Evolutionary conservation across 176 grass and related monocot genomes (phyloP), one percentile per base, ranked within the genome.

Genomic region (Coix lacrymajobi): DNA sequence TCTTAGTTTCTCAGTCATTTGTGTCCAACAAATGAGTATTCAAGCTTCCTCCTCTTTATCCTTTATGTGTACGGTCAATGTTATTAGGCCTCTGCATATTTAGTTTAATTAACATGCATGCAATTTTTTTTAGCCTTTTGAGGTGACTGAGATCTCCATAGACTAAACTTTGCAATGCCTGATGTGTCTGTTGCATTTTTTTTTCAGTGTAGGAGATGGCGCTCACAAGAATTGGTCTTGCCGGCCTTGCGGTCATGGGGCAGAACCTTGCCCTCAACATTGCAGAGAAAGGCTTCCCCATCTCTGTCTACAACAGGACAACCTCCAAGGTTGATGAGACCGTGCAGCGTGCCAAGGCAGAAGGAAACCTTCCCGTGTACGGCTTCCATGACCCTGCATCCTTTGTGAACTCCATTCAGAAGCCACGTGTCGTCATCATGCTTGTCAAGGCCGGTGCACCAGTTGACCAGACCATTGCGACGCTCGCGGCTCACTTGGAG

Each of bases 181-280:
- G 6, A 29, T 45, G 48, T 64, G 19, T 44, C 8, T 22, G 28
- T 29, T 70, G 13, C 16, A n/a, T 76, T 26, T 75, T 87, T 72
- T 7, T 52, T 77, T 1, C 48, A 75, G 58, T 73, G 44, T 77
- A 73, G 68, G 79, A 83, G 45, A 87, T 87, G 78, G 72, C 85
- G 70, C 85, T 88, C 43, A 92, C 92, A 4, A 91, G 92, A 85
- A 87, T 94, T 30, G 92, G 92, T 73, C 89, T 94, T 43, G 89
- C 84, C 1, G 92, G 92, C 46, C 87, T 92, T 24, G 92, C 92
- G 0, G 92, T 94, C 71, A 94, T 94, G 92, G 92, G 92, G 64
- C 92, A 94, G 80, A 94, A 94, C 89, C 89, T 94, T 56, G 89
- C 92, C 72, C 73, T 94, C 17, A 94, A 94, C 84, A 92, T 94